These are phyloP conservation scores for Phytopythium chamaehyphon DNA, from an alignment of 352 stramenopile genomes.

Conservation along the genomic window DNA sequence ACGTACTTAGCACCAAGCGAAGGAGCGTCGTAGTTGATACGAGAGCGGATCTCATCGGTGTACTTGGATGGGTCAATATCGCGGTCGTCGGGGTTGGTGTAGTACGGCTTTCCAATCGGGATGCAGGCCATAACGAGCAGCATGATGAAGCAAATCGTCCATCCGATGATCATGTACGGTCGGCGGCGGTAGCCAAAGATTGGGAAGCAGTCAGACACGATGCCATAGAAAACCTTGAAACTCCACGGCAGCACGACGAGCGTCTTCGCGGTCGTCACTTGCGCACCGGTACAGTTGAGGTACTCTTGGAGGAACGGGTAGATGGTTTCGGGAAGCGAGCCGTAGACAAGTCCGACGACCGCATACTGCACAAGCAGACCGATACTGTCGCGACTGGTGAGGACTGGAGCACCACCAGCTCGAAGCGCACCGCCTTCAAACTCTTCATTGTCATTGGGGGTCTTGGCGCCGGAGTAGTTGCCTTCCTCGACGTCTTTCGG, in stretches of 20 bases:
- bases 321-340: constrained; percentile 37
- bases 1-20: constrained; percentile 42
- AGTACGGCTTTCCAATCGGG: constrained; percentile 52
- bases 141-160: constrained; percentile 38
- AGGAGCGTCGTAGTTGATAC: constrained; percentile 37
- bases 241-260: constrained; percentile 50
- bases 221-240: constrained; percentile 64
- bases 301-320: constrained; percentile 55
- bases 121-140: constrained; percentile 47
- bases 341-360: constrained; percentile 41
- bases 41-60: constrained; percentile 18
- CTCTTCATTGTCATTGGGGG: constrained; percentile 13
- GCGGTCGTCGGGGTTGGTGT: constrained; percentile 17
- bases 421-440: constrained; percentile 34
- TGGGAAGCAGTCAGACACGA: constrained; percentile 49
- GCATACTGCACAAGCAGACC: constrained; percentile 50
- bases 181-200: constrained; percentile 56
- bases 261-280: constrained; percentile 38
- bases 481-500: constrained; percentile 15
- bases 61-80: constrained; percentile 23
- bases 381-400: constrained; percentile 32
- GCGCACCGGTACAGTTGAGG: constrained; percentile 45
- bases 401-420: constrained; percentile 25
- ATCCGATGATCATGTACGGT: constrained; percentile 61
- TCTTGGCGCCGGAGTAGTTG: constrained; percentile 28